phyloP scores from a whole-genome alignment of 495 filamentous ascomycete species.

The Letharia lupina region DNA sequence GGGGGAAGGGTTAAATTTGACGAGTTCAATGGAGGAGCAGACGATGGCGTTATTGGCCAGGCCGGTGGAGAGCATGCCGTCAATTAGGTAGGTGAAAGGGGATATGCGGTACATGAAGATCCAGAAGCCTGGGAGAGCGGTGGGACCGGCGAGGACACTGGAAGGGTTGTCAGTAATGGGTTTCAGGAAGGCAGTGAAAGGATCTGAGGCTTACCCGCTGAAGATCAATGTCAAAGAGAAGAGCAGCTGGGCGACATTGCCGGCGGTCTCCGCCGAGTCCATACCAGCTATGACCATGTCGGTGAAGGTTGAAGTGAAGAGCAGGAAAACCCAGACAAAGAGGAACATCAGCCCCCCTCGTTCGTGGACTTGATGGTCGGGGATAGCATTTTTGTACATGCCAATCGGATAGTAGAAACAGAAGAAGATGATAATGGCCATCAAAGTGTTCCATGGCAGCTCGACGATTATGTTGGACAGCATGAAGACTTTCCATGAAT shows the following conservation, averaged over 20 bases:
- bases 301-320: conserved; percentile 46
- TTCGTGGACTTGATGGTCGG: conserved; percentile 45
- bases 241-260: conserved; percentile 56
- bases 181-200: neutral
- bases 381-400: conserved; percentile 58
- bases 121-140: conserved; percentile 63
- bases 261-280: conserved; percentile 55
- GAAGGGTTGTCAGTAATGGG: conserved; percentile 16
- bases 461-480: conserved; percentile 68
- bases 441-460: conserved; percentile 64
- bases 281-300: conserved; percentile 60
- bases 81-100: conserved; percentile 65
- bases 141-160: conserved; percentile 60
- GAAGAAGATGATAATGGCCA: conserved; percentile 60
- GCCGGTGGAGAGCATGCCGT: conserved; percentile 52
- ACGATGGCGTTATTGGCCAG: conserved; percentile 49
- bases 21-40: conserved; percentile 55
- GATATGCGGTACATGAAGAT: conserved; percentile 78
- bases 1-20: conserved; percentile 45
- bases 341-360: conserved; percentile 62
- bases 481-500: conserved; percentile 78
- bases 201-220: conserved; percentile 40
- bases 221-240: conserved; percentile 63
- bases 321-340: conserved; percentile 39
- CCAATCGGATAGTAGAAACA: conserved; percentile 80